Evolutionary conservation across 306 rosid genomes (phyloP), one percentile per base, ranked within the genome.

Genomic region (Cucumis hystrix): DNA sequence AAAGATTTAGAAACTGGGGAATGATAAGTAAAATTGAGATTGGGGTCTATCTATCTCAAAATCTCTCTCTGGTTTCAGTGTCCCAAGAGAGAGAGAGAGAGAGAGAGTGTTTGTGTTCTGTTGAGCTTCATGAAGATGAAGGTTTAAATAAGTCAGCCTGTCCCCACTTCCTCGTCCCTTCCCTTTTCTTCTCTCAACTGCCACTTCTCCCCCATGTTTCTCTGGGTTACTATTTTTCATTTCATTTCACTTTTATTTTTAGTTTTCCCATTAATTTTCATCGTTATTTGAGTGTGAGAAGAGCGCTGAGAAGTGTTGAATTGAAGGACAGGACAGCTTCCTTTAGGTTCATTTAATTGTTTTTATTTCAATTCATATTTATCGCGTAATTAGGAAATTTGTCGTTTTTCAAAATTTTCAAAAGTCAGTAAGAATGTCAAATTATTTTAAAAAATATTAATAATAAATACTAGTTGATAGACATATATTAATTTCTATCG

Each of bases 161-260:
- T 78, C 81, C 77, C 83, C 86, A 33, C 60, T 37, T 18, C 77
- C 71, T 62, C 63, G 14, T 37, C 81, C 56, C 67, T 55, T 71
- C 66, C 78, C 72, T 57, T 20, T n/a, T 23, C 72, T 55, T 17
- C 45, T n/a, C 59, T 55, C 67, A 54, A 40, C 40, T 21, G 41
- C 49, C 73, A 67, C 54, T 25, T 65, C 59, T 41, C 20, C 74
- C 49, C 18, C 45, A n/a, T 45, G 71, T 37, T 43, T 65, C 13
- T 58, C 63, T 57, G 63, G 51, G 51, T 4, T 45, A 45, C 51
- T 45, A 10, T 43, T 7, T 45, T 45, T 11, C 51, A 45, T 45
- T 45, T 45, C 54, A 47, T 47, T 13, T 47, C 52, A 47, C 52
- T 11, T 10, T 47, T 47, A 11, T 47, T 59, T 2, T 2, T 43